These are phyloP conservation scores for Mycena filopes DNA, from an alignment of 768 basidiomycete genomes.

Conservation along the genomic window DNA sequence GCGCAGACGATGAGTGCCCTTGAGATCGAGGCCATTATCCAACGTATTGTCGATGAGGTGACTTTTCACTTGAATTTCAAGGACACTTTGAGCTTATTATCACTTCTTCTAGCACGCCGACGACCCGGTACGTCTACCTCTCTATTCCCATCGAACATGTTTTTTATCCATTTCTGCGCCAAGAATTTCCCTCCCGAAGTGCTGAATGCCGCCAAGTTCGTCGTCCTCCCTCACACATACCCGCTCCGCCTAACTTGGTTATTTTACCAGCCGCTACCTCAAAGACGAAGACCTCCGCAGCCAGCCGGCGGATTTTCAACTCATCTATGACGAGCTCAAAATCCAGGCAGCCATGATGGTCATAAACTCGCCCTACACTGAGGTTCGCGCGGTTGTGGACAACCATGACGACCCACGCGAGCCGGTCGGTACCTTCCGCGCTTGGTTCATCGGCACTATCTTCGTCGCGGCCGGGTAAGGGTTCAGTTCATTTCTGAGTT, in stretches of 20 bases:
- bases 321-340: conserved; percentile 37
- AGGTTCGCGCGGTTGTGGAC: conserved; percentile 71
- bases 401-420: conserved; percentile 63
- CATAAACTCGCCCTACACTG: conserved; percentile 65
- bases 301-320: conserved; percentile 30
- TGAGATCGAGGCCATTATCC: conserved; percentile 29
- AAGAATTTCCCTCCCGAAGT: conserved; percentile 27
- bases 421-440: conserved; percentile 63
- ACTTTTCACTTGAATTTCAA: background rate
- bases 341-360: conserved; percentile 41
- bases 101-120: conserved; percentile 15
- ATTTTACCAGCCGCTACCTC: conserved; percentile 25
- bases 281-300: conserved; percentile 21
- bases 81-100: background rate
- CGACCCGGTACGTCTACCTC: conserved; percentile 18
- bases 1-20: conserved; percentile 24
- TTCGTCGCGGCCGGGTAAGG: conserved; percentile 32
- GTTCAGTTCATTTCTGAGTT: too few species aligned
- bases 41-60: conserved; percentile 31
- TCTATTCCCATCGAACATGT: too few species aligned
- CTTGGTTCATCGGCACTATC: conserved; percentile 47
- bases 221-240: background rate
- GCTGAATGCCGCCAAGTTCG: conserved; percentile 13
- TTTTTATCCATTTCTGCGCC: background rate
- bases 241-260: background rate